phyloP scores from a whole-genome alignment of 495 filamentous ascomycete genomes.

The Neurospora sp. region DNA sequence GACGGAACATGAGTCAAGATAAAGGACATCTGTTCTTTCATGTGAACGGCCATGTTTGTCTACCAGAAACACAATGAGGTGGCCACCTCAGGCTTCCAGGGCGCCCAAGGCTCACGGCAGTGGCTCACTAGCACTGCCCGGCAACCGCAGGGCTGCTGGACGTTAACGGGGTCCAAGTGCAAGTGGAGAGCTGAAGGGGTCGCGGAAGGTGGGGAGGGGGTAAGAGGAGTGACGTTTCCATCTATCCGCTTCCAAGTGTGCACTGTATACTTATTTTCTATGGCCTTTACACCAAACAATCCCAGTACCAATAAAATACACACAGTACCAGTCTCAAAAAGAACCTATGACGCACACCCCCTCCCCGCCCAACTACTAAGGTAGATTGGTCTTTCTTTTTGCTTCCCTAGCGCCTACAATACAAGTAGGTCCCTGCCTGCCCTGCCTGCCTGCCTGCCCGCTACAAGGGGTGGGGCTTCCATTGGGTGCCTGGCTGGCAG shows the following conservation, averaged over 20 bases:
- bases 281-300: background rate
- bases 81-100: background rate
- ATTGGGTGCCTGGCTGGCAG: background rate
- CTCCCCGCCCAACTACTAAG: background rate
- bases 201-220: background rate
- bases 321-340: background rate
- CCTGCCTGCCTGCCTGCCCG: background rate
- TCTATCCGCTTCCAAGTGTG: slow-evolving; percentile 3
- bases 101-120: background rate
- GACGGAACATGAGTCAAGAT: background rate
- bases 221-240: slow-evolving; percentile 1
- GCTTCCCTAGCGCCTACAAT: background rate
- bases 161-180: background rate
- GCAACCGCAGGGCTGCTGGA: background rate
- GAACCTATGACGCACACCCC: background rate
- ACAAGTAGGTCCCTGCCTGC: background rate
- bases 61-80: background rate
- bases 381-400: background rate
- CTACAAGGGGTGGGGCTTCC: background rate
- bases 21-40: background rate
- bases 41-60: background rate
- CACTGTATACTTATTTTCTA: slow-evolving; percentile 1
- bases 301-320: background rate
- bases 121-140: background rate
- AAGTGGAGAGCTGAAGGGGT: background rate